Conservation (phyloP, 2,329 filamentous ascomycete species). For the Thielaviopsis euricoi region DNA sequence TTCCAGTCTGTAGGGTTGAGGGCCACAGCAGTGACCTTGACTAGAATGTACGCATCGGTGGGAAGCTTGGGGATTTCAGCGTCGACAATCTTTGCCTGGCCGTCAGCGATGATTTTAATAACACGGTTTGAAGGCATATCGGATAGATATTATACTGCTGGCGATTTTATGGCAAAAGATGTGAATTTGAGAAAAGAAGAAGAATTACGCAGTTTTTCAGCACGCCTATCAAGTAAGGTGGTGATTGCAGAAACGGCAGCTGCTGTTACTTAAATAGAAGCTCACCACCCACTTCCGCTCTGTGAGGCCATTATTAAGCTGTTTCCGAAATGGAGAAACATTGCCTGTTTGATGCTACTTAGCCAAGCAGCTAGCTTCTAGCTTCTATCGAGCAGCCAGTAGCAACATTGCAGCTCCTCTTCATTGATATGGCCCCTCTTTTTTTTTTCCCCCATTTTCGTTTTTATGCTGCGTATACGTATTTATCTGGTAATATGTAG, state of each 20-base stretch:
- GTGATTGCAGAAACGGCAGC: neutral
- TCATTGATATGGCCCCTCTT: neutral
- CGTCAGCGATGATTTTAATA: constrained; percentile 1
- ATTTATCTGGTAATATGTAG: neutral
- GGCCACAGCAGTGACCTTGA: constrained; percentile 21
- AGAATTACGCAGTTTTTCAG: neutral
- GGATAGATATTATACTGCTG: neutral
- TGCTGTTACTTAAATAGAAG: neutral
- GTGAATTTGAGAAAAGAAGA: neutral
- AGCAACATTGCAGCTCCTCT: neutral
- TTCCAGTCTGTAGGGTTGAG: constrained; percentile 24
- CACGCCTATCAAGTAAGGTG: neutral
- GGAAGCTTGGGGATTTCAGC: constrained; percentile 13
- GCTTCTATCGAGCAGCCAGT: neutral
- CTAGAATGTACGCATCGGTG: constrained; percentile 19
- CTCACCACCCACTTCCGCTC: neutral
- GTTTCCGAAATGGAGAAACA: neutral
- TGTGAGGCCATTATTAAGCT: neutral
- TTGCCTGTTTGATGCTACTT: neutral
- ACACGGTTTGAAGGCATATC: constrained; percentile 8
- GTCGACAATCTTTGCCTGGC: constrained; percentile 19
- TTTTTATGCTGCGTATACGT: neutral
- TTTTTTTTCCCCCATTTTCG: neutral
- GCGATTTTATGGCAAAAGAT: neutral
- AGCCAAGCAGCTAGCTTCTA: too few species aligned